Base-by-base conservation (phyloP, 2,329 filamentous ascomycete genomes). In the Aureobasidium zeae region DNA sequence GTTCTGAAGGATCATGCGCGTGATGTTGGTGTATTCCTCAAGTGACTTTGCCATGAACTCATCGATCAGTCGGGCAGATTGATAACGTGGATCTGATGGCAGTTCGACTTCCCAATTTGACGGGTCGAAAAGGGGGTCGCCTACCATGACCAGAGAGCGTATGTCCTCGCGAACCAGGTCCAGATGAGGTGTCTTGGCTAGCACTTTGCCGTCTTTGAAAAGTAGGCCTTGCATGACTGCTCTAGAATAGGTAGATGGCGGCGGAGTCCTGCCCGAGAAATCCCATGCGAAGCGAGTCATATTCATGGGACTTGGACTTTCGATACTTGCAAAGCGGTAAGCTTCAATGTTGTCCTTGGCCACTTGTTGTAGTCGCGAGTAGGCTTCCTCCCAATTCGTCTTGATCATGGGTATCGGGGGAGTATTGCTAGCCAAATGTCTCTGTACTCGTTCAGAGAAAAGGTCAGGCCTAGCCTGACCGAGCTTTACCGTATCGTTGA, bases 351-450 rank as follows among this genome's bases (percentile, higher is more conserved):
- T 81, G 60, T 94, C 86, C 45, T 74, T 68, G 49, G 83, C 83
- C 20, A 95, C 65, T 32, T 78, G 76, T 45, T 73, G 73, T 49
- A 95, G 71, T 52, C 85, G 80, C 15, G 65, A 65, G 50, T 82
- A 74, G 0, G 87, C 83, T 54, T 86, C 79, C 11, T 80, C 74
- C 52, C 85, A 82, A 19, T 74, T 76, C 2, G 88, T 68, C 42
- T 86, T 73, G 9, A 95, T 84, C 53, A 95, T 89, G 0, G 89
- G 88, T 7, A 89, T 76, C 6, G 91, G 91, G 3, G 91, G 91
- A 55, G 95, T 88, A 0, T 87, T 95, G 53, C 87, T 95, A 1
- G 91, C 88, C 22, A 98, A 71, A 50, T 83, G 83, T n/a, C 88
- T 76, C 58, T 98, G 91, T 26, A 96, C 73, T 58, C 94, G 94